These are phyloP conservation scores for Lasiodiplodia sp. DNA, from an alignment of 2,329 filamentous ascomycete genomes.

Conservation along the genomic window DNA sequence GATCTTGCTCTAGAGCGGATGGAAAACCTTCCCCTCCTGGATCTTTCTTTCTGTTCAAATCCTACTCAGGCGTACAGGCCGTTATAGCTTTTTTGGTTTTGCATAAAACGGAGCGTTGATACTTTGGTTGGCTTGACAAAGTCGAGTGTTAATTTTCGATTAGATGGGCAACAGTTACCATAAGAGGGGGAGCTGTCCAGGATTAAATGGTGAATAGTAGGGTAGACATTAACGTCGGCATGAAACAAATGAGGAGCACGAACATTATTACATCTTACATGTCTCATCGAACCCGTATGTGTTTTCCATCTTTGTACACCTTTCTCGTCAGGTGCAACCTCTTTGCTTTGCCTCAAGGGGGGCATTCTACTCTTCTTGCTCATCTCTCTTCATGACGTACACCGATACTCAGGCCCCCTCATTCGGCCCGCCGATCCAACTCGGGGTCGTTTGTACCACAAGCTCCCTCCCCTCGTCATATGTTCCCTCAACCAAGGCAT, in stretches of 20 bases:
- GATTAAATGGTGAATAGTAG: neutral
- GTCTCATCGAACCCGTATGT: neutral
- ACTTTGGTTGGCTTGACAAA: neutral
- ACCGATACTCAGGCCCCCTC: neutral
- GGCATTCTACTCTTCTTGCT: slow-evolving; percentile 29
- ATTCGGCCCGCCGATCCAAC: slow-evolving; percentile 10
- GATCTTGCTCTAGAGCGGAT: slow-evolving; percentile 14
- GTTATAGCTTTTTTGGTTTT: slow-evolving; percentile 28
- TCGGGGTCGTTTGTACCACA: slow-evolving; percentile 31
- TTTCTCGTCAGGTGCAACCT: neutral
- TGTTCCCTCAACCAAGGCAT: slow-evolving; percentile 41
- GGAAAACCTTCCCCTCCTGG: neutral
- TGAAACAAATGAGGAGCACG: neutral
- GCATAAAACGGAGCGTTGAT: neutral
- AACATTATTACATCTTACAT: neutral
- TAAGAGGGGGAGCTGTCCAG: neutral
- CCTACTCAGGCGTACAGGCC: slow-evolving; percentile 10
- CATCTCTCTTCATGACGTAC: neutral
- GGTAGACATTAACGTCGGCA: neutral
- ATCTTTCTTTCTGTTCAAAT: neutral
- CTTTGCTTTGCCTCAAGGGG: neutral
- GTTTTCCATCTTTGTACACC: neutral
- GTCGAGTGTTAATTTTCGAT: neutral
- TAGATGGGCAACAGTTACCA: neutral
- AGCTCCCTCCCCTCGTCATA: slow-evolving; percentile 33